Evolutionary conservation across 2,329 filamentous ascomycete species (phyloP), one percentile per base, ranked within the genome.

Genomic region (Aspergillus puulaauensis): DNA sequence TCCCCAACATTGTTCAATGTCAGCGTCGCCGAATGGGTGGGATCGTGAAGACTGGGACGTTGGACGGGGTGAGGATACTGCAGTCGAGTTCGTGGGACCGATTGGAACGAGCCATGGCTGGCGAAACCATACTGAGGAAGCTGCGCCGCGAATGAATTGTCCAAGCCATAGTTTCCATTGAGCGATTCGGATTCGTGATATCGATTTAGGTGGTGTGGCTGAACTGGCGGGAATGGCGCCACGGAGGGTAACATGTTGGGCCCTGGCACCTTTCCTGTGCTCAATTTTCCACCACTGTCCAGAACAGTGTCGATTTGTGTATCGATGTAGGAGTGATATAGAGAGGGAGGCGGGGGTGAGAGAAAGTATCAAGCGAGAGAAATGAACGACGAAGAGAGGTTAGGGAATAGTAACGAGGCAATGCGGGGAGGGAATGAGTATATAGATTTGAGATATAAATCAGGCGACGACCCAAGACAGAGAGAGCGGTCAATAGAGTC

Each of bases 181-280:
- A 66, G 49, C 39, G 65, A 50, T 60, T 75, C 73, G 59, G 69
- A 57, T 21, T 66, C 59, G 41, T 66, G 66, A 59, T 71, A 67
- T 53, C 70, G 69, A 57, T 69, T 68, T 31, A 73, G 61, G 59
- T 73, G 71, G 62, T 77, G 75, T 47, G 75, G 74, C 61, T 77
- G 74, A 53, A 76, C 72, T 68, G 73, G 71, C 59, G 75, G 73
- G 46, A 75, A 76, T 50, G 75, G 70, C 61, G 76, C 76, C 66
- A 80, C 72, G 62, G 79, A 78, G 63, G 79, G 79, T 72, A 79
- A 76, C 79, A 81, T 81, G 52, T 72, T 79, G 68, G 59, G 56
- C 60, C 47, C 54, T 31, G 51, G 43, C 58, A 37, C 43, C 23
- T 47, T 49, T 47, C 24, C 45, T 21, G 17, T 33, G 45, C 44